Evolutionary conservation across 2,329 filamentous ascomycete species (phyloP).

Genomic region (Alternaria hordeiaustralica): DNA sequence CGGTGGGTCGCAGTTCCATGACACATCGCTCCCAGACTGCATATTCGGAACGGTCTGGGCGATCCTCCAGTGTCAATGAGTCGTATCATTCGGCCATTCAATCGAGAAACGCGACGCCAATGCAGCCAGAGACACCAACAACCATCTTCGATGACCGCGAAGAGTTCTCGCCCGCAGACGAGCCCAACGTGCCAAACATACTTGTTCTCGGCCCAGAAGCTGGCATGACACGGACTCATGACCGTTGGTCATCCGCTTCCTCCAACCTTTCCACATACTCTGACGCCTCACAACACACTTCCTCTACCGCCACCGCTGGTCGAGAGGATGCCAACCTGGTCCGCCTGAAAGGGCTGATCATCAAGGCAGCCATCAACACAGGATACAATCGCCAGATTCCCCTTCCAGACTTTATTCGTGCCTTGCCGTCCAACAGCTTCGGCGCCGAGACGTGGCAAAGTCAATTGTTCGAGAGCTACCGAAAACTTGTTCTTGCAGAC

Average conservation of each 20-base stretch:
- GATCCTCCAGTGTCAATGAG: conserved; percentile 54
- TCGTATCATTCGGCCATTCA: conserved; percentile 55
- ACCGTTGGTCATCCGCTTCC: conserved; percentile 78
- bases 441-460: conserved; percentile 74
- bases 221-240: conserved; percentile 58
- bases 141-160: conserved; percentile 91
- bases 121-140: conserved; percentile 83
- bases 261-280: conserved; percentile 81
- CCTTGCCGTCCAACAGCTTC: conserved; percentile 78
- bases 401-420: conserved; percentile 77
- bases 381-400: conserved; percentile 73
- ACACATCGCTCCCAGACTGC: conserved; percentile 38
- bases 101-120: conserved; percentile 40
- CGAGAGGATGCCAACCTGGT: conserved; percentile 78
- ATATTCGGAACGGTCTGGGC: conserved; percentile 44
- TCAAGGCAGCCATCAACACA: conserved; percentile 85
- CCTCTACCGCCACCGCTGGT: conserved; percentile 71
- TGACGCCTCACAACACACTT: conserved; percentile 68
- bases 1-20: conserved; percentile 37
- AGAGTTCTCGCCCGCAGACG: conserved; percentile 74
- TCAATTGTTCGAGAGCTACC: conserved; percentile 77
- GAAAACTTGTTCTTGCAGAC: conserved; percentile 78
- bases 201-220: conserved; percentile 78
- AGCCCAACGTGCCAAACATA: conserved; percentile 83
- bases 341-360: conserved; percentile 77